phyloP scores from a whole-genome alignment of 768 basidiomycete genomes.

The Termitomyces sp. region DNA sequence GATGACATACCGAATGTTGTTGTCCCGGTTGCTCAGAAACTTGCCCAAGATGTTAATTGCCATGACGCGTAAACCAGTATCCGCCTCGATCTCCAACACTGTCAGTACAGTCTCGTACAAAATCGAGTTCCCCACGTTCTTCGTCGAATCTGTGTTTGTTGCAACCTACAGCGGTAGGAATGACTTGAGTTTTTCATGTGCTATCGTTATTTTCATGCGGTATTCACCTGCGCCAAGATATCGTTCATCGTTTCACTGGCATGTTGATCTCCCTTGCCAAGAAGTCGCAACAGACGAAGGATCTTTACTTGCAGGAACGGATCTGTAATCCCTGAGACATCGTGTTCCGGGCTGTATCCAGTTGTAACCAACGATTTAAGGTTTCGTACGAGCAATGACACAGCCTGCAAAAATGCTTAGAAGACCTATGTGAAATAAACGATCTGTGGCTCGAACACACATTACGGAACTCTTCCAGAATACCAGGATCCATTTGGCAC shows the following conservation, averaged over 20 bases:
- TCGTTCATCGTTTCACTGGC: conserved; percentile 98
- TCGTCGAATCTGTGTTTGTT: conserved; percentile 97
- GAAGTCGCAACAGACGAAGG: conserved; percentile 80
- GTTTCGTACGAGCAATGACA: conserved; percentile 90
- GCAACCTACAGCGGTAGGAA: conserved; percentile 61
- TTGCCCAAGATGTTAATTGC: conserved; percentile 99
- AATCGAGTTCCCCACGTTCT: conserved; percentile 98
- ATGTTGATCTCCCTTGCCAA: conserved; percentile 79
- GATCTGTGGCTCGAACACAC: conserved; percentile 40
- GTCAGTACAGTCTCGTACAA: conserved; percentile 97
- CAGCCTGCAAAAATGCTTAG: conserved; percentile 51
- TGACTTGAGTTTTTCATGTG: not conserved
- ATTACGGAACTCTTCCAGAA: conserved; percentile 85
- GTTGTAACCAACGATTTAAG: conserved; percentile 93
- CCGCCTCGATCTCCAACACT: conserved; percentile 95
- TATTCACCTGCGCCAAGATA: conserved; percentile 83
- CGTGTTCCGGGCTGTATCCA: conserved; percentile 97
- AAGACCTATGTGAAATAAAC: not conserved
- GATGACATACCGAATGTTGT: conserved; percentile 85
- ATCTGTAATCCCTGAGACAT: conserved; percentile 98
- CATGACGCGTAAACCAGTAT: conserved; percentile 94
- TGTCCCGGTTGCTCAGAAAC: conserved; percentile 95
- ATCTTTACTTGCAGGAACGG: conserved; percentile 95
- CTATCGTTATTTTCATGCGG: not conserved
- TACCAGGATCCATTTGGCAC: conserved; percentile 73